Base-by-base conservation (phyloP, 2,329 filamentous ascomycete species). In the Botrytis hyacinthi region DNA sequence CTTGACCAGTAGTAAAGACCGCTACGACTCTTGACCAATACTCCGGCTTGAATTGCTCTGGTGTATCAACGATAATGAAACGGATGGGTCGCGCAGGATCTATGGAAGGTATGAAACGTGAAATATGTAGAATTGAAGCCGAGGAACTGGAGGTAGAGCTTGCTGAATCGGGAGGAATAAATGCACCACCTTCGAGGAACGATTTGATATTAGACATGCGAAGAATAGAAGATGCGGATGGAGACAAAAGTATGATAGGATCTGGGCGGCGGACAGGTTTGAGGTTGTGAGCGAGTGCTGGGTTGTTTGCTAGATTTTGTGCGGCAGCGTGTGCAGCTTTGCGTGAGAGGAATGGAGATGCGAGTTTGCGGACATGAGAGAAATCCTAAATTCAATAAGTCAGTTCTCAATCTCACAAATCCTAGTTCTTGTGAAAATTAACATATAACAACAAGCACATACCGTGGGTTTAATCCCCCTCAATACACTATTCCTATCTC, bases 21-120 rank as follows among this genome's bases (percentile, higher is more conserved):
- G 93, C 96, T 2, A 98, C 96, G 10, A 99, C 92, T 70, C 95
- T 91, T 79, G 91, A 91, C 96, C 96, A 99, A 85, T 98, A 98
- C 81, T 98, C 95, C 0, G 96, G 96, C 82, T 97, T 97, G 88
- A 99, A 99, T 82, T 96, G 92, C 81, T 97, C 92, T 0, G 95
- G 93, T 29, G 91, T 92, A 82, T 99, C 96, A 71, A 98, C 95
- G 57, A 99, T 90, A 81, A 98, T 97, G 85, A 99, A 99, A 65
- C 95, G 93, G 80, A 96, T 90, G 1, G 94, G 91, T 26, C 92
- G 90, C 71, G 86, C 84, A 4, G 91, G 85, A 80, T 93, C 90
- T 77, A 96, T 87, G 59, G 86, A 85, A 73, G 92, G 93, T 77
- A 98, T 88, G 29, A 88, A 84, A 62, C 96, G 94, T 75, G 90